Conservation (phyloP, 2,329 filamentous ascomycete genomes). For the Periconia sp. region DNA sequence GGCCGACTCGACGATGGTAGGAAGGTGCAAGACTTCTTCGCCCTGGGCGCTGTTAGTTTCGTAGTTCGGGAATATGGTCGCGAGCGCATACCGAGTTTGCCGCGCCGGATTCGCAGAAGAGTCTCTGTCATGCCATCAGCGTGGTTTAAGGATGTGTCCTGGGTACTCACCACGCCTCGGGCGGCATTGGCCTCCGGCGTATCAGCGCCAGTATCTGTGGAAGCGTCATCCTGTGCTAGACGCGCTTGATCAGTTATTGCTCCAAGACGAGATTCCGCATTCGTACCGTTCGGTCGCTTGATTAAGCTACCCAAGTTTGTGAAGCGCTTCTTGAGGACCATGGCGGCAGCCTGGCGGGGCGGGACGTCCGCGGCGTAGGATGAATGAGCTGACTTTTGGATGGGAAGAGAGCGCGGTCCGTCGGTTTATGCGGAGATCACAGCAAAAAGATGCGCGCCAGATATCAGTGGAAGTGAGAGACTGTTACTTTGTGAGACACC, state of each 20-base stretch:
- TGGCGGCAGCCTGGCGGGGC: constrained; percentile 22
- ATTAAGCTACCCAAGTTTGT: constrained; percentile 42
- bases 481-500: constrained; percentile 8
- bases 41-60: constrained; percentile 58
- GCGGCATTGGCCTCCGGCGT: constrained; percentile 71
- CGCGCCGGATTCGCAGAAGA: constrained; percentile 79
- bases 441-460: background rate
- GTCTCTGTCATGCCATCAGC: constrained; percentile 60
- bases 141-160: constrained; percentile 7
- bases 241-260: constrained; percentile 17
- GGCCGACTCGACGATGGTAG: constrained; percentile 90
- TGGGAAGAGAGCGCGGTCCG: background rate
- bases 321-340: constrained; percentile 49
- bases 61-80: background rate
- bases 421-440: no score
- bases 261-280: background rate
- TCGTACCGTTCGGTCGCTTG: constrained; percentile 14
- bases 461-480: background rate
- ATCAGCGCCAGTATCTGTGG: constrained; percentile 51
- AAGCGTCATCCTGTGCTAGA: constrained; percentile 34
- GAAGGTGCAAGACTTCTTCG: constrained; percentile 91
- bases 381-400: background rate
- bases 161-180: constrained; percentile 67
- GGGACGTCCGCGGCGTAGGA: constrained; percentile 5
- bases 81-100: constrained; percentile 51